Evolutionary conservation across 2,329 filamentous ascomycete genomes (phyloP).

Genomic region (Aureobasidium melanogenum): DNA sequence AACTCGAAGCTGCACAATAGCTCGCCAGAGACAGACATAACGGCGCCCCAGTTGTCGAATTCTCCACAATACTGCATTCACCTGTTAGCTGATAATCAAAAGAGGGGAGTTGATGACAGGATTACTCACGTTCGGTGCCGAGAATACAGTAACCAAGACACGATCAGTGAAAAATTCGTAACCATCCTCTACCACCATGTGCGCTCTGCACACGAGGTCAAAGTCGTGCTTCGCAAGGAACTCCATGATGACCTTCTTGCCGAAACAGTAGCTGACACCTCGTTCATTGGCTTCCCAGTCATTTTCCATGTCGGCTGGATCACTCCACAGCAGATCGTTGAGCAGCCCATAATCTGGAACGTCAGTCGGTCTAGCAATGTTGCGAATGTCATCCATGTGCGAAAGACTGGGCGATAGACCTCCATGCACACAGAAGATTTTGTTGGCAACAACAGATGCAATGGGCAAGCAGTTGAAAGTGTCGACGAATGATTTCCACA

Average conservation of each 20-base stretch:
- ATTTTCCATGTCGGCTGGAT: slow-evolving; percentile 88
- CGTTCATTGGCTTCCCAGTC: slow-evolving; percentile 98
- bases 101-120: neutral
- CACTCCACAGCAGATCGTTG: slow-evolving; percentile 94
- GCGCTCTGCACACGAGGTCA: slow-evolving; percentile 89
- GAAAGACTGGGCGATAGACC: slow-evolving; percentile 84
- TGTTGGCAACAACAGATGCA: slow-evolving; percentile 90
- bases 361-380: slow-evolving; percentile 91
- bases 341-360: slow-evolving; percentile 93
- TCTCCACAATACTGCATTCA: slow-evolving; percentile 81
- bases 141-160: slow-evolving; percentile 93
- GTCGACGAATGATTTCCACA: slow-evolving; percentile 97
- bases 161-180: slow-evolving; percentile 98
- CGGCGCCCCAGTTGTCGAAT: slow-evolving; percentile 98
- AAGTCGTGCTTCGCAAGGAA: slow-evolving; percentile 94
- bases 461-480: slow-evolving; percentile 95
- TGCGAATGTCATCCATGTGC: slow-evolving; percentile 97
- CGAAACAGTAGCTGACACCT: slow-evolving; percentile 96
- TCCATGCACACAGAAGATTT: slow-evolving; percentile 96
- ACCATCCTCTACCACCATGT: slow-evolving; percentile 98
- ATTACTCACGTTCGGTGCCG: slow-evolving; percentile 82
- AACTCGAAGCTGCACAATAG: slow-evolving; percentile 95
- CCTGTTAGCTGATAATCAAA: slow-evolving; percentile 16
- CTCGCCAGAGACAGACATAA: slow-evolving; percentile 94
- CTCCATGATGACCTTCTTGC: slow-evolving; percentile 95